A percentile compares a stretch with the other conserved stretches of the same genome.
Evolutionary conservation across 2,329 filamentous ascomycete species (phyloP).

Genomic region (Xylariaceae sp.): DNA sequence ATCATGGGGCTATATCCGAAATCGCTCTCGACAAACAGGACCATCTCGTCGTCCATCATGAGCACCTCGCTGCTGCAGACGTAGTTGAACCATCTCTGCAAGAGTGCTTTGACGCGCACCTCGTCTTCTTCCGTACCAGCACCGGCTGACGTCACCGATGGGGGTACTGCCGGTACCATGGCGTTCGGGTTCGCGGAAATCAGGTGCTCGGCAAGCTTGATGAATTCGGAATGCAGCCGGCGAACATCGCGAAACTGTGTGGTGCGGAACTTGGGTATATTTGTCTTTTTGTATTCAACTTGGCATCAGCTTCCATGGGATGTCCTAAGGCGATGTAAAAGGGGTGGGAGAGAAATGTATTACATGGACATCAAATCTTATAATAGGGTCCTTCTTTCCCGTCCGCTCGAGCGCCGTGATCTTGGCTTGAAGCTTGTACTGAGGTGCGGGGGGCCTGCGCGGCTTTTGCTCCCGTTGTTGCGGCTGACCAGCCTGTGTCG

Average conservation of each 20-base stretch:
- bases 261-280: slow-evolving; percentile 95
- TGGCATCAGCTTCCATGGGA: slow-evolving; percentile 9
- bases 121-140: slow-evolving; percentile 97
- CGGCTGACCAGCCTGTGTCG: slow-evolving; percentile 22
- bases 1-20: slow-evolving; percentile 97
- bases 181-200: slow-evolving; percentile 97
- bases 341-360: slow-evolving; percentile 28
- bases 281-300: slow-evolving; percentile 63
- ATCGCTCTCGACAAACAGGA: slow-evolving; percentile 97
- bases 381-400: slow-evolving; percentile 89
- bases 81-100: slow-evolving; percentile 94
- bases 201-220: slow-evolving; percentile 91
- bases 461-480: slow-evolving; percentile 37
- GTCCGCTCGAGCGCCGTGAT: slow-evolving; percentile 89
- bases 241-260: slow-evolving; percentile 98
- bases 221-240: slow-evolving; percentile 89
- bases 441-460: slow-evolving; percentile 56
- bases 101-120: slow-evolving; percentile 73
- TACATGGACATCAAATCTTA: slow-evolving; percentile 96
- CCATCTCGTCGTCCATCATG: slow-evolving; percentile 93
- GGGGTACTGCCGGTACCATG: slow-evolving; percentile 87
- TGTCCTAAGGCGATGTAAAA: neutral
- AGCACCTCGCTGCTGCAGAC: slow-evolving; percentile 89
- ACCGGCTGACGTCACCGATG: slow-evolving; percentile 89
- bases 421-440: slow-evolving; percentile 87